phyloP scores from a whole-genome alignment of 108 stramenopile species.

The Skeletonema costatum region DNA sequence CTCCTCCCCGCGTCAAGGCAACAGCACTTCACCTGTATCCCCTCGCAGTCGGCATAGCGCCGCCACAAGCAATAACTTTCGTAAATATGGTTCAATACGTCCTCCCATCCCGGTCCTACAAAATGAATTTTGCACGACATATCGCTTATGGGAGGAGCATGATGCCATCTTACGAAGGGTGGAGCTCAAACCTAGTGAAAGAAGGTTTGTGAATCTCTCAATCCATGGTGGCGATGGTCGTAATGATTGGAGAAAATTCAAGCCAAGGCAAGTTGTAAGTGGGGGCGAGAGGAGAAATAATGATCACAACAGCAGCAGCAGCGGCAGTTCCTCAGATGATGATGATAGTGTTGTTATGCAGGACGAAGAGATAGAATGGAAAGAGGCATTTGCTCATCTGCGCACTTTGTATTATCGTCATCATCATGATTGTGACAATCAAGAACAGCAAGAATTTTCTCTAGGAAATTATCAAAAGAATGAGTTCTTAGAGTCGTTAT shows the following conservation, averaged over 20 bases:
- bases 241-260: background rate
- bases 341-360: background rate
- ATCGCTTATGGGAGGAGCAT: conserved; percentile 42
- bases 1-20: background rate
- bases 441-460: background rate
- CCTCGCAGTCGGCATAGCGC: background rate
- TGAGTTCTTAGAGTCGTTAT: background rate
- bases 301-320: background rate
- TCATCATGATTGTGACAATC: background rate
- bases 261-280: background rate
- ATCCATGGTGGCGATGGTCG: too few species aligned
- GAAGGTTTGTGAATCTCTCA: background rate
- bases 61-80: conserved; percentile 8
- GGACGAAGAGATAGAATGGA: background rate
- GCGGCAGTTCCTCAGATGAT: background rate
- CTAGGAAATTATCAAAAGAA: background rate
- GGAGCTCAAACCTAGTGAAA: background rate
- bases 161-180: conserved; percentile 17
- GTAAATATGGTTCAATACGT: conserved; percentile 36
- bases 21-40: background rate
- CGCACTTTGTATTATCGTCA: conserved; percentile 4
- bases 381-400: background rate
- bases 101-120: conserved; percentile 34
- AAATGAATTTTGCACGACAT: conserved; percentile 38
- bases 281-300: background rate